Evolutionary conservation across 2,329 filamentous ascomycete species (phyloP).

Genomic region (Diplodia seriata): DNA sequence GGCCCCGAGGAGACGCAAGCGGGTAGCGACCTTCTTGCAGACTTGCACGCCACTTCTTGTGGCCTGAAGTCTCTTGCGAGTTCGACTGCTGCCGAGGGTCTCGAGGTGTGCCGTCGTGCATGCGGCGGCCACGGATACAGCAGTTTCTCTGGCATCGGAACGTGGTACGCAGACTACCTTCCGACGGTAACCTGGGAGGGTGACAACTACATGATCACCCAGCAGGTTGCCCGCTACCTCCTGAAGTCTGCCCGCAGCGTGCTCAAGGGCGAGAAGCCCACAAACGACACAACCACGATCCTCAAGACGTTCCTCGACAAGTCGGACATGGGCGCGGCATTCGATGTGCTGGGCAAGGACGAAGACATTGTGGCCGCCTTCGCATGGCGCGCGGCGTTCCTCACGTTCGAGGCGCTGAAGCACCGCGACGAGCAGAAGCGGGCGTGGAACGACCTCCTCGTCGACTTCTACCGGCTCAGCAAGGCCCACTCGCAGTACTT

Average conservation of each 20-base stretch:
- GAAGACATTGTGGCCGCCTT: constrained; percentile 75
- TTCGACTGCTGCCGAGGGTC: constrained; percentile 74
- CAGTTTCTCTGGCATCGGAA: constrained; percentile 76
- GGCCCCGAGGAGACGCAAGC: constrained; percentile 72
- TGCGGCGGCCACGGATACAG: constrained; percentile 81
- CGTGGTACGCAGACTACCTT: constrained; percentile 77
- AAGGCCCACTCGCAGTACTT: constrained; percentile 80
- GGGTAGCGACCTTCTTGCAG: constrained; percentile 72
- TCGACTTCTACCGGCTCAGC: constrained; percentile 78
- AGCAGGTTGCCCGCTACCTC: constrained; percentile 77
- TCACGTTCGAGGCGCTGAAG: constrained; percentile 77
- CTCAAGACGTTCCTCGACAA: constrained; percentile 69
- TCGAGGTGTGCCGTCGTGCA: constrained; percentile 76
- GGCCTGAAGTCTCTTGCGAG: constrained; percentile 77
- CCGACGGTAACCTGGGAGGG: constrained; percentile 77
- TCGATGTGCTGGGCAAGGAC: constrained; percentile 75
- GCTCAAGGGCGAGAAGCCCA: constrained; percentile 66
- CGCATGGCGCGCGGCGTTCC: constrained; percentile 75
- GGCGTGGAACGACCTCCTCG: constrained; percentile 77
- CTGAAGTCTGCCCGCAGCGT: constrained; percentile 77
- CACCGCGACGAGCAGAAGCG: constrained; percentile 77
- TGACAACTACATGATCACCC: constrained; percentile 83
- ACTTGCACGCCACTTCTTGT: constrained; percentile 78
- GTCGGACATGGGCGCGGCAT: constrained; percentile 73
- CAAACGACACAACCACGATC: constrained; percentile 73